Evolutionary conservation across 2,329 filamentous ascomycete genomes (phyloP).

Genomic region (Huntiella moniliformis): DNA sequence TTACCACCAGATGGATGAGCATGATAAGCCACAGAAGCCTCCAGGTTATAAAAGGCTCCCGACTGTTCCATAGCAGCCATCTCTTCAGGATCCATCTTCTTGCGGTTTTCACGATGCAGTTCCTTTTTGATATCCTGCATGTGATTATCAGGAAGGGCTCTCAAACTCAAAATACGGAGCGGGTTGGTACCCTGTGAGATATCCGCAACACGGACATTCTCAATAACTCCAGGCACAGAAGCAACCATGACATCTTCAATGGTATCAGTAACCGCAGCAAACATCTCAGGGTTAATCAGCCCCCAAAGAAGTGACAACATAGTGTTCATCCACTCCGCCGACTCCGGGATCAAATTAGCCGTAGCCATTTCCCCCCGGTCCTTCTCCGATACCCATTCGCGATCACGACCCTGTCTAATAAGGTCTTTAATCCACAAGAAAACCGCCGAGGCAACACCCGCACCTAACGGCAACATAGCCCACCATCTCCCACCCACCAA

Average conservation of each 20-base stretch:
- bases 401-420: conserved; percentile 59
- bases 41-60: conserved; percentile 82
- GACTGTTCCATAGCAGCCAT: conserved; percentile 77
- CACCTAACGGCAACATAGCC: conserved; percentile 55
- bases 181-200: conserved; percentile 90
- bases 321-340: conserved; percentile 91
- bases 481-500: conserved; percentile 61
- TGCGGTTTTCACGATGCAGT: conserved; percentile 59
- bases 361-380: conserved; percentile 69
- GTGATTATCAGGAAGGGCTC: conserved; percentile 61
- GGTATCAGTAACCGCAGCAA: conserved; percentile 77
- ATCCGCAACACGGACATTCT: conserved; percentile 86
- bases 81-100: conserved; percentile 70
- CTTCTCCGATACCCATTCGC: conserved; percentile 79
- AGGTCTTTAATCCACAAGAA: conserved; percentile 84
- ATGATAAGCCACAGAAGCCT: conserved; percentile 81
- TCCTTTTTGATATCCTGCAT: conserved; percentile 67
- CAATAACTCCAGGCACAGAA: conserved; percentile 74
- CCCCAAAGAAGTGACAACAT: conserved; percentile 73
- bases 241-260: conserved; percentile 80
- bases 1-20: conserved; percentile 54
- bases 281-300: conserved; percentile 88
- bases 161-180: conserved; percentile 68
- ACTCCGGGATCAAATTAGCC: conserved; percentile 78
- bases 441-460: conserved; percentile 56